Base-by-base conservation (phyloP, 306 rosid genomes). In the Malus asiatica region DNA sequence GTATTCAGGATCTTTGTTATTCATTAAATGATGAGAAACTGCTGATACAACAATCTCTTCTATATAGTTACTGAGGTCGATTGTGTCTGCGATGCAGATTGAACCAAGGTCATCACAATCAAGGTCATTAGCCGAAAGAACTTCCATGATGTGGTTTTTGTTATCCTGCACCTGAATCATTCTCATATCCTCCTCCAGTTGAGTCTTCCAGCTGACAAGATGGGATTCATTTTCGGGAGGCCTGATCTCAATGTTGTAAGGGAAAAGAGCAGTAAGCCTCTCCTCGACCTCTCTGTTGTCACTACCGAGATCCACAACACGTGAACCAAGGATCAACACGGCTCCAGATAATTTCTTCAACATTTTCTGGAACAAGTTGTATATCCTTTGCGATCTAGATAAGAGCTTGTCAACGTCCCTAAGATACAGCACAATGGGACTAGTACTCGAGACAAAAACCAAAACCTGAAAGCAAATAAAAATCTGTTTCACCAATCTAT, bases 11-110 rank as follows among this genome's bases (percentile, higher is more conserved):
- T 90, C 93, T 86, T 79, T 92, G 88, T 84, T 96, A 68, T 90
- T 88, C 97, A 96, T 92, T 70, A 92, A 78, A 80, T 96, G 99
- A 83, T 86, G 86, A 57, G 99, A 92, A 60, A 96, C 86, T 55
- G 99, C 97, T 15, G 98, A 96, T 59, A 96, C 93, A 55, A 96
- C 91, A 87, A 96, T 90, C 90, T 96, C 99, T 78, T 96, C 99
- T 60, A 96, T 89, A 33, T 87, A 92, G 79, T 89, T 86, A 72
- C 98, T 73, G 61, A 96, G 91, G 82, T 88, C 90, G 90, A 90
- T 81, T 61, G 99, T 89, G 86, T 96, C 91, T 19, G 78, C 86
- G 66, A 92, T 77, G 77, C 99, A 90, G 76, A 90, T 88, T 6
- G 87, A 87, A 60, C 89, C 92, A 66, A 96, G 84, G 79, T 96